Evolutionary conservation across 192 early-diverging fungal species (phyloP).

Genomic region (Coemansia sp.): DNA sequence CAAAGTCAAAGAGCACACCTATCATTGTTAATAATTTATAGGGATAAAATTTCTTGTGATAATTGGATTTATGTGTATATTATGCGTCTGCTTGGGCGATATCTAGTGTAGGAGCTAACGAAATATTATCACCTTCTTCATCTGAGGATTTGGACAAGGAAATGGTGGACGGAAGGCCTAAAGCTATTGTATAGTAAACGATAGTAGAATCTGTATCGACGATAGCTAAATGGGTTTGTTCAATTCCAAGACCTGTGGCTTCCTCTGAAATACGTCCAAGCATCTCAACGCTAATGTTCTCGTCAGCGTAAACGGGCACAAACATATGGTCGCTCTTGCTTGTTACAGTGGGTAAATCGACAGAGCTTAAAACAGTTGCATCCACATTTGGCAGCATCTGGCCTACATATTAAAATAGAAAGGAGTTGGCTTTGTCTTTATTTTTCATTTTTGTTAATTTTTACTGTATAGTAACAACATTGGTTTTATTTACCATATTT

Average conservation of each 20-base stretch:
- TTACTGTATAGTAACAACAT: background rate
- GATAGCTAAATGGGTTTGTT: slow-evolving; percentile 24
- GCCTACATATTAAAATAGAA: background rate
- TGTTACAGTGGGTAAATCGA: slow-evolving; percentile 11
- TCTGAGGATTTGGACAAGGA: background rate
- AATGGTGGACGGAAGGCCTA: background rate
- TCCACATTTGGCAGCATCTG: background rate
- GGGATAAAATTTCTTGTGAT: too few species aligned
- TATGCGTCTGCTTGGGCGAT: too few species aligned
- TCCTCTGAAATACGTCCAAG: background rate
- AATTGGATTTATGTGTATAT: too few species aligned
- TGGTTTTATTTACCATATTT: slow-evolving; percentile 25
- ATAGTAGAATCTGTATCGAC: slow-evolving; percentile 39
- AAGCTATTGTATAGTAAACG: slow-evolving; percentile 23
- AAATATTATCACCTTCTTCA: background rate
- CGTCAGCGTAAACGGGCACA: slow-evolving; percentile 29
- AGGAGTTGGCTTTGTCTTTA: background rate
- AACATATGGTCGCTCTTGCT: slow-evolving; percentile 10
- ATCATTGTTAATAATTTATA: too few species aligned
- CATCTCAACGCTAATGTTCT: slow-evolving; percentile 1
- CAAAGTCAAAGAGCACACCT: too few species aligned
- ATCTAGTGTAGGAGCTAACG: background rate
- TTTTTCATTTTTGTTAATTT: background rate
- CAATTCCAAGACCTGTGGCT: background rate
- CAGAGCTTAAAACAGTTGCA: background rate